These are phyloP conservation scores for Drosera spatulata DNA, from an alignment of 179 eudicot species.

Conservation along the genomic window DNA sequence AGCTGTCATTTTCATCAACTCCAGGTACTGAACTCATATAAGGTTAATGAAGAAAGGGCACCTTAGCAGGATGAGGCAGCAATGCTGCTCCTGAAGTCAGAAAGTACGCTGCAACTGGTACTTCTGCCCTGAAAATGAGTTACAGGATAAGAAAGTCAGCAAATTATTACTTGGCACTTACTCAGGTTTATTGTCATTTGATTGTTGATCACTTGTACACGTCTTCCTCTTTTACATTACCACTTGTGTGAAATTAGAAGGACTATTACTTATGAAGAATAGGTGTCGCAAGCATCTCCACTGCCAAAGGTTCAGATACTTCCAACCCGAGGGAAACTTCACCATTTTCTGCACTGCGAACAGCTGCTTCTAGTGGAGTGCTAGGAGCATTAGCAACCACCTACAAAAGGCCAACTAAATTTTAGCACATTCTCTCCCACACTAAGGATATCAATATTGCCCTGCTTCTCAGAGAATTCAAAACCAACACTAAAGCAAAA, in stretches of 20 bases:
- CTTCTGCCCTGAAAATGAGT: too few relatives aligned
- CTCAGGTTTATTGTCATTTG: too few relatives aligned
- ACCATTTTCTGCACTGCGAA: constrained; percentile 8
- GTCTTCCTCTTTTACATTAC: too few relatives aligned
- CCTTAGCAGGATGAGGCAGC: constrained; percentile 47
- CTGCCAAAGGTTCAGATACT: too few relatives aligned
- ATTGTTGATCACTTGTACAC: too few relatives aligned
- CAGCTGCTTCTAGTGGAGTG: constrained; percentile 10
- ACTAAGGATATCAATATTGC: background rate
- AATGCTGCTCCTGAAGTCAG: constrained; percentile 63
- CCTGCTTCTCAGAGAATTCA: too few relatives aligned
- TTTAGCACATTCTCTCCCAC: background rate
- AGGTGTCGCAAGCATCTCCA: too few relatives aligned
- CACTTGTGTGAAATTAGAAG: too few relatives aligned
- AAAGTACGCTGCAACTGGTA: constrained; percentile 13
- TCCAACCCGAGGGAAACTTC: constrained; percentile 12
- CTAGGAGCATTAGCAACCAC: constrained; percentile 3
- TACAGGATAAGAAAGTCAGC: too few relatives aligned
- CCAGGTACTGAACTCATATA: constrained; percentile 1
- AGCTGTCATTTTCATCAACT: background rate
- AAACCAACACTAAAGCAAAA: too few relatives aligned
- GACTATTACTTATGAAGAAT: too few relatives aligned
- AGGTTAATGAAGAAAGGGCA: constrained; percentile 9
- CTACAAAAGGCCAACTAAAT: constrained; percentile 6
- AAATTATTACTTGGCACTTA: too few relatives aligned